Evolutionary conservation across 768 basidiomycete species (phyloP).

Genomic region (Mrakia blollopis): DNA sequence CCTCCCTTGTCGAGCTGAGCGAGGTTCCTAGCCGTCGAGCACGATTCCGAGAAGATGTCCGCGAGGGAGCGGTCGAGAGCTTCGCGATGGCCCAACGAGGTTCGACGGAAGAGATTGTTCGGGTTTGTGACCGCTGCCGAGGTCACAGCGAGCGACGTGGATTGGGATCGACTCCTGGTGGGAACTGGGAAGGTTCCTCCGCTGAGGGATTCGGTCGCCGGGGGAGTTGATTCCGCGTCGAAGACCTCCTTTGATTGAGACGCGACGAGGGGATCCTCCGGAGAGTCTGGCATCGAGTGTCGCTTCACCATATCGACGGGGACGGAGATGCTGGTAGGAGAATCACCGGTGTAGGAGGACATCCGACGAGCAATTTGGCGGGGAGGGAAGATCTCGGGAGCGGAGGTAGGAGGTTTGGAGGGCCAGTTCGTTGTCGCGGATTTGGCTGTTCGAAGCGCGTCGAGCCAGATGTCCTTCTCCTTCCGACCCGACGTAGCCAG

Average conservation of each 20-base stretch:
- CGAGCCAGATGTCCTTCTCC: conserved; percentile 87
- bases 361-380: conserved; percentile 22
- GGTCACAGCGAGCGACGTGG: conserved; percentile 3
- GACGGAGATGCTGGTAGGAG: background rate
- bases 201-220: background rate
- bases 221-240: conserved; percentile 16
- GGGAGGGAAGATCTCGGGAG: conserved; percentile 28
- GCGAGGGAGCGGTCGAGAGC: conserved; percentile 25
- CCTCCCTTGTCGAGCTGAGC: conserved; percentile 13
- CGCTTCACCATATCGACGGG: background rate
- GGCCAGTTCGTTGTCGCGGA: background rate
- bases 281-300: background rate
- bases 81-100: conserved; percentile 17
- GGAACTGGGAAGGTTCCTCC: background rate
- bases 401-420: conserved; percentile 21
- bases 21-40: conserved; percentile 28
- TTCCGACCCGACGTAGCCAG: conserved; percentile 73
- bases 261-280: background rate
- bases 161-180: background rate
- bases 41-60: conserved; percentile 30
- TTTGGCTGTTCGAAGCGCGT: conserved; percentile 57
- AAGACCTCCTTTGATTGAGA: conserved; percentile 6
- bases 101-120: conserved; percentile 27
- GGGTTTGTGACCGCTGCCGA: conserved; percentile 4
- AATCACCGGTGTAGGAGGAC: conserved; percentile 19